Evolutionary conservation across 345 rosid species (phyloP), one percentile per base, ranked within the genome.

Genomic region (Citropsis articulata): DNA sequence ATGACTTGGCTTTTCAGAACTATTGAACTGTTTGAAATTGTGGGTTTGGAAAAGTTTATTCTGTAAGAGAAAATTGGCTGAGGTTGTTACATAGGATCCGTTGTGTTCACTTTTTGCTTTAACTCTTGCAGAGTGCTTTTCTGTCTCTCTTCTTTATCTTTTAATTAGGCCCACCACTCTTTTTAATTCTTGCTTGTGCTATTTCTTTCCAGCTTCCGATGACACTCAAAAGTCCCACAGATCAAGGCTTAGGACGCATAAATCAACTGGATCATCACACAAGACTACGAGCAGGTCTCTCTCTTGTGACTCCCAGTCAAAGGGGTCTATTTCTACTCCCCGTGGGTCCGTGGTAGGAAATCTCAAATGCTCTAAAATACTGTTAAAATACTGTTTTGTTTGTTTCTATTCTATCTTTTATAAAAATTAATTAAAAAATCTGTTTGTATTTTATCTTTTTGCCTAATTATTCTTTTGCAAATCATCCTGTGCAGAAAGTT

Each of bases 221-320:
- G 98, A 92, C 71, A 90, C 94, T 24, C 89, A 86, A 83, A 91
- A 94, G 89, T 91, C 93, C 79, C 96, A 88, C 66, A 91, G 91
- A 87, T 87, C 98, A 73, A 91, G 90, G 86, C 93, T 91, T 83
- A 84, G 87, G 75, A 87, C 84, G 9, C 88, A 88, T 63, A 94
- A 91, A 83, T 91, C 93, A 72, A 84, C 89, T 8, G 89, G 96
- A 57, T 92, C 94, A 69, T 88, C 97, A 69, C 90, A 91, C 71
- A 94, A 86, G 92, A 82, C 92, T 33, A 79, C 87, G 85, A 88
- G 90, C 86, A 82, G 88, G 85, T 89, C 97, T 22, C 77, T 89
- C 50, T 94, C 98, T 62, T 90, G 91, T 85, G 99, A 95, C 72
- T 91, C 94, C 9, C 99, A 92, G 66, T 91, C 92, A 19, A 94